Evolutionary conservation across 805 yeast genomes (phyloP).

Genomic region (Myxozyma monticola): DNA sequence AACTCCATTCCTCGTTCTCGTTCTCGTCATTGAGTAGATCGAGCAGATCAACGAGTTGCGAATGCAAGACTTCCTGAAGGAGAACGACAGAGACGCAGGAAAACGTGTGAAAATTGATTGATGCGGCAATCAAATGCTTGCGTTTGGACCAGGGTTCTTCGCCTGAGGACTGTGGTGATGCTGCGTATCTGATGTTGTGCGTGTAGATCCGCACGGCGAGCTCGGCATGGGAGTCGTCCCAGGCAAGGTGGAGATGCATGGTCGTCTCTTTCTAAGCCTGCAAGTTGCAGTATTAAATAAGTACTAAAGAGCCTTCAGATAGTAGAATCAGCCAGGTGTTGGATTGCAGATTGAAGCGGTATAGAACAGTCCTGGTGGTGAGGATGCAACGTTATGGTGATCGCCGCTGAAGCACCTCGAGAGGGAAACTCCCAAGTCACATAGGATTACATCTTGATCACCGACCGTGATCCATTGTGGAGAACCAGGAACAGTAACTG

Average conservation of each 20-base stretch:
- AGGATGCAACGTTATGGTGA: no score
- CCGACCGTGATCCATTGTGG: no score
- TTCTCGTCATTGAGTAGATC: constrained; percentile 32
- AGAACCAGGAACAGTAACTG: no score
- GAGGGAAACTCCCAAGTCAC: no score
- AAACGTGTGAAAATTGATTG: constrained; percentile 44
- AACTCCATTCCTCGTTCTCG: constrained; percentile 44
- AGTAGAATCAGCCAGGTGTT: no score
- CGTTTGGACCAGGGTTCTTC: constrained; percentile 52
- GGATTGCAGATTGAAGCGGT: no score
- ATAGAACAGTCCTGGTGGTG: no score
- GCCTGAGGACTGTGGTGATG: constrained; percentile 30
- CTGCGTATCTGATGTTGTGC: constrained; percentile 33
- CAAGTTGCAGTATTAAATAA: no score
- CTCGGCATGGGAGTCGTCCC: constrained; percentile 20
- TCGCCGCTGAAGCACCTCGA: no score
- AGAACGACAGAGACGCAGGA: constrained; percentile 44
- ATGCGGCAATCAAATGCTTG: constrained; percentile 41
- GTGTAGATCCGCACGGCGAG: constrained; percentile 20
- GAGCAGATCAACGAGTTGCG: constrained; percentile 50
- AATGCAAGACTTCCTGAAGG: constrained; percentile 51
- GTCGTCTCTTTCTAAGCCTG: no score
- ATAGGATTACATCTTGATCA: no score
- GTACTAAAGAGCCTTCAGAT: no score
- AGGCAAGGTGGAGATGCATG: constrained; percentile 11